Percentiles rank a stretch among this genome's conserved stretches.
Evolutionary conservation across 306 rosid genomes (phyloP).

Genomic region (Hippophae gyantsensis): DNA sequence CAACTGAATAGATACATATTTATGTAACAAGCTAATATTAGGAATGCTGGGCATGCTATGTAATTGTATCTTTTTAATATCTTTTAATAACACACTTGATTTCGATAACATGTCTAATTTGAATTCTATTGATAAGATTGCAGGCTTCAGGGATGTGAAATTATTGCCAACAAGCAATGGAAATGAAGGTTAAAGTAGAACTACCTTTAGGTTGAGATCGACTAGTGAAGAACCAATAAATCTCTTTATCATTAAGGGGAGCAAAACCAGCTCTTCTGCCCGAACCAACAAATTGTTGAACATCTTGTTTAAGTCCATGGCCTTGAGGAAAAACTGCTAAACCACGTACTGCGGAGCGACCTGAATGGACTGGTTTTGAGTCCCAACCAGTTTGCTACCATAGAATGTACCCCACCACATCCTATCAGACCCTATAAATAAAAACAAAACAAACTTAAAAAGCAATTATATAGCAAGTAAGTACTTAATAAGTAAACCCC

Average conservation of each 20-base stretch:
- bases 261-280: constrained; percentile 16
- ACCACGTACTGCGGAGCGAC: constrained; percentile 16
- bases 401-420: constrained; percentile 18
- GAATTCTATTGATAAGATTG: no score
- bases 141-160: neutral
- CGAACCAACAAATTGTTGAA: neutral
- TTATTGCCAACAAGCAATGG: neutral
- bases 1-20: no score
- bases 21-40: no score
- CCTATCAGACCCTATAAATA: constrained; percentile 15
- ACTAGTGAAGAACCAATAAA: constrained; percentile 7
- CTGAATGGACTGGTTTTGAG: constrained; percentile 2
- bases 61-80: no score
- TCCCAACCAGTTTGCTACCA: constrained; percentile 16
- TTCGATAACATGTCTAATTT: no score
- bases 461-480: neutral
- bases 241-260: constrained; percentile 10
- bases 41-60: no score
- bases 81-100: no score
- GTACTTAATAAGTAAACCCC: neutral
- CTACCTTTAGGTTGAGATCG: constrained; percentile 3
- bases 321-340: constrained; percentile 18
- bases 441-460: no score
- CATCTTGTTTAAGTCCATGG: constrained; percentile 8
- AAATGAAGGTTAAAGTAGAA: neutral